Percentiles rank a stretch among this genome's conserved stretches.
Evolutionary conservation across 2,329 filamentous ascomycete species (phyloP).

Genomic region (Rhinocladiella mackenziei): DNA sequence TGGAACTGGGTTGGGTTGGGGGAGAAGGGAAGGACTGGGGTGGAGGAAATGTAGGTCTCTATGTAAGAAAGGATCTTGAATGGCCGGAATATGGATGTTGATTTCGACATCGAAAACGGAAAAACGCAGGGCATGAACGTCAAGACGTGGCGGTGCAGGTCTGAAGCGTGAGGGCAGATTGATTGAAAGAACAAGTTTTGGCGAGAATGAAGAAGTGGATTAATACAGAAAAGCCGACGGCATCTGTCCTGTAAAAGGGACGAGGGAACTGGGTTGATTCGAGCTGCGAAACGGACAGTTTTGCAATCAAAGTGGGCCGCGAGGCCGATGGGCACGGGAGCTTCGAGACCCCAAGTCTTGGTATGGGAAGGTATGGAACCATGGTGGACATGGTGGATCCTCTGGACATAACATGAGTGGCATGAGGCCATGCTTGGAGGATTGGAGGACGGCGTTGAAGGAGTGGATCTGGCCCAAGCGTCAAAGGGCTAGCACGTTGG

Average conservation of each 20-base stretch:
- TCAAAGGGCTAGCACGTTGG: too few species aligned
- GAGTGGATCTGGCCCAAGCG: too few species aligned
- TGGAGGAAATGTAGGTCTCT: slow-evolving; percentile 12
- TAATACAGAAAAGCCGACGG: slow-evolving; percentile 24
- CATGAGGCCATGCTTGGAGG: too few species aligned
- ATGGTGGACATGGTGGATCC: too few species aligned
- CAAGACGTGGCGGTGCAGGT: slow-evolving; percentile 31
- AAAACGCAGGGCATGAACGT: slow-evolving; percentile 16
- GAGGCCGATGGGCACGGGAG: slow-evolving; percentile 1
- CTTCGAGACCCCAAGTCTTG: background rate
- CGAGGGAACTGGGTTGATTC: too few species aligned
- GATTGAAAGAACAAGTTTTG: slow-evolving; percentile 26
- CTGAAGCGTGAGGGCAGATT: slow-evolving; percentile 2
- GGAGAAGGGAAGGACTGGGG: slow-evolving; percentile 9
- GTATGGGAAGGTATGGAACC: too few species aligned
- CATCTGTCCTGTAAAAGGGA: background rate
- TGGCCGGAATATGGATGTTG: slow-evolving; percentile 15
- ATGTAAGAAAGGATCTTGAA: slow-evolving; percentile 6
- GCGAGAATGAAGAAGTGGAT: slow-evolving; percentile 21
- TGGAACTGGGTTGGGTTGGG: slow-evolving; percentile 15
- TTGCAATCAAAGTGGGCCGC: slow-evolving; percentile 3
- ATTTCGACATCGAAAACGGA: slow-evolving; percentile 20
- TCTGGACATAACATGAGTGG: too few species aligned
- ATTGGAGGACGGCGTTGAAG: too few species aligned
- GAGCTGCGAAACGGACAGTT: background rate